A percentile compares a stretch with the other conserved stretches of the same genome.
phyloP scores from a whole-genome alignment of 1,284 basidiomycete species.

The Trichosporon coremiiforme region DNA sequence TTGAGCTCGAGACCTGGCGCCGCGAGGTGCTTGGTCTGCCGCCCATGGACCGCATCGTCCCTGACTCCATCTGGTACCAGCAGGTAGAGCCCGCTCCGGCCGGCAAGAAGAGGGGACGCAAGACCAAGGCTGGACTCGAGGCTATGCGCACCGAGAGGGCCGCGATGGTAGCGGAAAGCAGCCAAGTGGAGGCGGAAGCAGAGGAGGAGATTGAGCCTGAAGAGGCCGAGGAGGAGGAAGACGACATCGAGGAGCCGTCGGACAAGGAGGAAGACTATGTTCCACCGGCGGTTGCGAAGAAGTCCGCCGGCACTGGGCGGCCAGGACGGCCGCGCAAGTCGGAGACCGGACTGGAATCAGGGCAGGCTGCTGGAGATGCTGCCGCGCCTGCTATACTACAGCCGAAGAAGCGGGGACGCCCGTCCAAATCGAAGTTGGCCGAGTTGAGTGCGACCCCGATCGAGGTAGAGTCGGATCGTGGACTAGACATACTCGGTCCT shows the following conservation, averaged over 20 bases:
- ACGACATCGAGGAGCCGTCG: background rate
- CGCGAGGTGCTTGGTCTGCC: conserved; percentile 39
- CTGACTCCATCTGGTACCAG: conserved; percentile 34
- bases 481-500: background rate
- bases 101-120: conserved; percentile 15
- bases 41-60: conserved; percentile 36
- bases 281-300: background rate
- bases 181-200: background rate
- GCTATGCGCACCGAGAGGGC: background rate
- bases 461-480: background rate
- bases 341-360: background rate
- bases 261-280: conserved; percentile 14
- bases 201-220: background rate
- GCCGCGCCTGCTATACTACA: background rate
- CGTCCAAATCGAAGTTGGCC: background rate
- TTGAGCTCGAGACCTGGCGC: conserved; percentile 48
- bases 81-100: conserved; percentile 6
- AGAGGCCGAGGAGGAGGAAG: background rate
- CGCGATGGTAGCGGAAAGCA: background rate
- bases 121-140: background rate
- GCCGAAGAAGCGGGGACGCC: background rate
- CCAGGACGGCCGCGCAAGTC: background rate
- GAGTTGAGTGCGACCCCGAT: background rate
- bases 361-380: background rate
- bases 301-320: background rate